Percentiles rank a stretch among this genome's conserved stretches.
phyloP scores from a whole-genome alignment of 768 basidiomycete species.

The Baorangia bicolor region DNA sequence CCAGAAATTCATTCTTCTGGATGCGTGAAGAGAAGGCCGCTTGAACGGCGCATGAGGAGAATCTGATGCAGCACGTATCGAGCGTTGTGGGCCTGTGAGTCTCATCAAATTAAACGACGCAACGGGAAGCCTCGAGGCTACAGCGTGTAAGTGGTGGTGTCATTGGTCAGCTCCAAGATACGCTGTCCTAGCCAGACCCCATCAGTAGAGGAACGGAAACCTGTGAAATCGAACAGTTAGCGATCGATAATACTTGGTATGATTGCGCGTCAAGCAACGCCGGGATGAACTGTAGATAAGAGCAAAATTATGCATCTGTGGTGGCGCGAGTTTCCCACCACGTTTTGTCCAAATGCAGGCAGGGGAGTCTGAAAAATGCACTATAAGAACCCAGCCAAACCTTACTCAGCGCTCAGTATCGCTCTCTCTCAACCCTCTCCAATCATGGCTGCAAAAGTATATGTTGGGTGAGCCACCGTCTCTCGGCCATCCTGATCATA shows the following conservation, averaged over 20 bases:
- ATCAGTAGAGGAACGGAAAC: background rate
- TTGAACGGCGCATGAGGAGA: constrained; percentile 2
- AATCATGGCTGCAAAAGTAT: constrained; percentile 33
- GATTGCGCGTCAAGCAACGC: background rate
- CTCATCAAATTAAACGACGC: constrained; percentile 1
- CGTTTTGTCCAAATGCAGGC: constrained; percentile 28
- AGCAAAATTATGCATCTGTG: background rate
- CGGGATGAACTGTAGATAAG: constrained; percentile 13
- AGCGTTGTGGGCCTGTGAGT: background rate
- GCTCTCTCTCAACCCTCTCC: constrained; percentile 14
- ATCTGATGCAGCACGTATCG: constrained; percentile 6
- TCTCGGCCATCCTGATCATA: background rate
- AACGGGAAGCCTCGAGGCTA: constrained; percentile 11
- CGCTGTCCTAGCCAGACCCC: too few species aligned
- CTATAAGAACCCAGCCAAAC: constrained; percentile 30
- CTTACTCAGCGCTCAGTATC: constrained; percentile 9
- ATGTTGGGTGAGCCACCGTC: constrained; percentile 30
- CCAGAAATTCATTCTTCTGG: background rate
- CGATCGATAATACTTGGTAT: background rate
- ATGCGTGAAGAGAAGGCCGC: background rate
- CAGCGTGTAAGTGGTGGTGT: background rate
- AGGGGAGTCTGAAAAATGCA: constrained; percentile 35
- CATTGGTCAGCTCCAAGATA: background rate
- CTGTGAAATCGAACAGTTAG: too few species aligned
- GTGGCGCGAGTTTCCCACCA: constrained; percentile 5